Conservation (phyloP, 352 stramenopile genomes). For the Thraustochytrium striatum region DNA sequence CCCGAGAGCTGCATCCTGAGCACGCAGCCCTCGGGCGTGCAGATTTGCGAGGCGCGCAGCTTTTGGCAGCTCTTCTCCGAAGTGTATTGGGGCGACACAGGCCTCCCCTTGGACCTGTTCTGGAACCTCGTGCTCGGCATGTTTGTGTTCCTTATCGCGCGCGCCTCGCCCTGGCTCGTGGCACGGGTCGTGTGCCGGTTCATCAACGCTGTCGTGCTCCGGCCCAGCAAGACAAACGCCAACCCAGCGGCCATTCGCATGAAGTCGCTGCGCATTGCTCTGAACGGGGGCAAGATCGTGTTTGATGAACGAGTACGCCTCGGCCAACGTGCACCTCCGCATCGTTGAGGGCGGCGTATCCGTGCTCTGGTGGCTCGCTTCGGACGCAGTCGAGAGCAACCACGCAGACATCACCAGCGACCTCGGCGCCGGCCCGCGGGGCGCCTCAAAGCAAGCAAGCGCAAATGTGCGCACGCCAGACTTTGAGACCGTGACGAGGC, state of each 20-base stretch:
- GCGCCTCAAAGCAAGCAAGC: too few relatives aligned
- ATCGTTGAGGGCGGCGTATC: slow-evolving; percentile 38
- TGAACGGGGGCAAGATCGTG: neutral
- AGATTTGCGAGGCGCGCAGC: slow-evolving; percentile 13
- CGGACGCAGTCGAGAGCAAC: neutral
- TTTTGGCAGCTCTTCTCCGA: slow-evolving; percentile 32
- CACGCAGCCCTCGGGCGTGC: neutral
- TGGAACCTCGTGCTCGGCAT: slow-evolving; percentile 43
- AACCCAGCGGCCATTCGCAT: slow-evolving; percentile 19
- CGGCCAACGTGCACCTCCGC: slow-evolving; percentile 33
- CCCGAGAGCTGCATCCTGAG: slow-evolving; percentile 1
- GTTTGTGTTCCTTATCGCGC: slow-evolving; percentile 8
- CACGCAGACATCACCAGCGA: too few relatives aligned
- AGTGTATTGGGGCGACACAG: slow-evolving; percentile 19
- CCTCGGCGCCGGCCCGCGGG: too few relatives aligned
- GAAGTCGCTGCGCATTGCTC: slow-evolving; percentile 17
- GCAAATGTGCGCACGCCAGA: too few relatives aligned
- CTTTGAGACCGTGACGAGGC: too few relatives aligned
- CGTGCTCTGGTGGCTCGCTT: slow-evolving; percentile 22
- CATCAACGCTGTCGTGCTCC: slow-evolving; percentile 27
- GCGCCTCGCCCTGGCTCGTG: neutral
- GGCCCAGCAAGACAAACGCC: neutral
- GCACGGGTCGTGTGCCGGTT: neutral
- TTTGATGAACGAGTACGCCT: slow-evolving; percentile 44
- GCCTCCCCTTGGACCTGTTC: slow-evolving; percentile 36